Evolutionary conservation across 257 asterid genomes (phyloP), one percentile per base, ranked within the genome.

Genomic region (Cynanchum wilfordii): DNA sequence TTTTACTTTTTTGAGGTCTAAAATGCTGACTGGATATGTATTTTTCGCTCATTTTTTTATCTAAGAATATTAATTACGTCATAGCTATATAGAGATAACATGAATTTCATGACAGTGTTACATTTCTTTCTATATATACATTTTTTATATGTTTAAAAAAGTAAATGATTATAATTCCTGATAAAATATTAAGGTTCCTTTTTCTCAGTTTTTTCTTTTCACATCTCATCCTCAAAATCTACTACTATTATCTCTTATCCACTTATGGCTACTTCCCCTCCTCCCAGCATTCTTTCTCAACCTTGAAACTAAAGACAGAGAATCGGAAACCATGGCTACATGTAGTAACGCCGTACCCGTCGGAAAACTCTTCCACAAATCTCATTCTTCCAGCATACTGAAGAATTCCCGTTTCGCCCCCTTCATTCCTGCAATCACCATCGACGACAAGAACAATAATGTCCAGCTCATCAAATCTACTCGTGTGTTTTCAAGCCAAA

Each of bases 301-400:
- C 82, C 56, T 10, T 65, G 64, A 59, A 69, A 54, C 17, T 64
- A 22, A 62, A 38, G 51, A 36, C 38, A 42, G 49, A 55, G 29
- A 20, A 36, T 52, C 30, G 75, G 69, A 73, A 84, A 68, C 82
- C 76, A 85, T 85, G 89, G 83, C 69, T 64, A 19, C 49, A 3
- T 36, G 50, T 20, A 33, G 47, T 17, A 19, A 27, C 17, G 9
- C 69, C 9, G 50, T 64, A 36, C 17, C 69, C 17, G n/a, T 36
- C 38, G 27, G 50, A 0, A 47, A 36, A 22, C 27, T 36, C 50
- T 64, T 33, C 10, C 7, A 7, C 22, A 79, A 70, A 29, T 68
- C 73, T 10, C 76, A 69, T 62, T 73, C 77, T 51, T 69, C 82
- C 66, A 82, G 63, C 72, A 25, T 51, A 12, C 84, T 76, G 68